Conservation (phyloP, 495 filamentous ascomycete genomes). For the Xylaria bambusicola region DNA sequence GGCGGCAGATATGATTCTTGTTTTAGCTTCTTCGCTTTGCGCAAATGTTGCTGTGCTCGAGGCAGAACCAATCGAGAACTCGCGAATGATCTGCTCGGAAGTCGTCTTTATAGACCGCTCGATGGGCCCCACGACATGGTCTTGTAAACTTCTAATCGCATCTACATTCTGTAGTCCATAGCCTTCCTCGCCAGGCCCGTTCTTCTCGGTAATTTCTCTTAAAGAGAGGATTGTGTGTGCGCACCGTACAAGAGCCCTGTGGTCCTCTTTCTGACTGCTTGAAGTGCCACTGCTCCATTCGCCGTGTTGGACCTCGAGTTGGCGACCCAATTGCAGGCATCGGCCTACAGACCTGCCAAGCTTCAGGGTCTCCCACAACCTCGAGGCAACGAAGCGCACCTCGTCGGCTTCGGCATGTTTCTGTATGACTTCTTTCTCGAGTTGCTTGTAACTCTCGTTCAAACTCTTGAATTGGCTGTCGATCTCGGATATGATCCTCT, state of each 20-base stretch:
- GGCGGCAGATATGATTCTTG: conserved; percentile 71
- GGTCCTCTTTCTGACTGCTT: conserved; percentile 62
- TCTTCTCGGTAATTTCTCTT: conserved; percentile 67
- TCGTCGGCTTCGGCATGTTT: conserved; percentile 81
- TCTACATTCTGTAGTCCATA: conserved; percentile 71
- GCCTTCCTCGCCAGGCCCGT: conserved; percentile 68
- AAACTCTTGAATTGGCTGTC: conserved; percentile 75
- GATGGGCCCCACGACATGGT: conserved; percentile 65
- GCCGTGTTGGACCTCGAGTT: conserved; percentile 80
- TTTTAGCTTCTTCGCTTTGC: conserved; percentile 76
- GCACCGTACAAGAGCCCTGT: conserved; percentile 75
- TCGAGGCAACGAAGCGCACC: conserved; percentile 68
- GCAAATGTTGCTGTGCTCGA: conserved; percentile 63
- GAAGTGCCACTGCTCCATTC: conserved; percentile 42
- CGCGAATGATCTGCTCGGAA: conserved; percentile 77
- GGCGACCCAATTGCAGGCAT: conserved; percentile 75
- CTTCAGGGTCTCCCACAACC: conserved; percentile 76
- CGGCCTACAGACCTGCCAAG: conserved; percentile 74
- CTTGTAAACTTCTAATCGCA: conserved; percentile 65
- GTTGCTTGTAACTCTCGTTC: conserved; percentile 77
- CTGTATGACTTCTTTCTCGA: conserved; percentile 79
- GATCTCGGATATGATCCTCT: conserved; percentile 68
- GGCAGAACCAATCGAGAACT: conserved; percentile 79
- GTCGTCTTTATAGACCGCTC: conserved; percentile 67
- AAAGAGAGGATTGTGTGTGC: conserved; percentile 73